phyloP scores from a whole-genome alignment of 768 basidiomycete genomes.

The Myochromella boudieri region DNA sequence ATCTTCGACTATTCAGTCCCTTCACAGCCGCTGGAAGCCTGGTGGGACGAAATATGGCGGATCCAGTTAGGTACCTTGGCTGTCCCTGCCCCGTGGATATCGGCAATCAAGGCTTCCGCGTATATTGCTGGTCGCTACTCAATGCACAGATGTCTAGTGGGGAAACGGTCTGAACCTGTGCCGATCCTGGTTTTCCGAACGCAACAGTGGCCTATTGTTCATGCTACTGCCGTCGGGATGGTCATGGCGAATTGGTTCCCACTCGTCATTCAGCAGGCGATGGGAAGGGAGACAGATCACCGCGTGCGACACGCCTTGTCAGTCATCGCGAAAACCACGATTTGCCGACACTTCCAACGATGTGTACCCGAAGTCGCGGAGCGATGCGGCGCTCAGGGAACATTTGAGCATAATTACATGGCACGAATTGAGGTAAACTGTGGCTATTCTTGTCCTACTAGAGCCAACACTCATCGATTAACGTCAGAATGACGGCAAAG shows the following conservation, averaged over 20 bases:
- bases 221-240: slow-evolving; percentile 49
- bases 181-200: slow-evolving; percentile 66
- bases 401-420: slow-evolving; percentile 65
- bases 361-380: slow-evolving; percentile 56
- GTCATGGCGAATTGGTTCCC: slow-evolving; percentile 53
- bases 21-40: slow-evolving; percentile 41
- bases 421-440: slow-evolving; percentile 56
- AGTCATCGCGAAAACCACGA: slow-evolving; percentile 54
- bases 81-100: slow-evolving; percentile 48
- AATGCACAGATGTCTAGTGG: slow-evolving; percentile 50
- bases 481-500: slow-evolving; percentile 46
- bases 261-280: slow-evolving; percentile 31
- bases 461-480: slow-evolving; percentile 12
- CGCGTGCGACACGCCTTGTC: slow-evolving; percentile 56
- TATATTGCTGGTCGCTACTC: slow-evolving; percentile 61
- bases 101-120: slow-evolving; percentile 51
- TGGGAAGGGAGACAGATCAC: slow-evolving; percentile 37
- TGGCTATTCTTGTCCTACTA: slow-evolving; percentile 8
- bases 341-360: slow-evolving; percentile 53
- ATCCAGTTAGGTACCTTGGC: slow-evolving; percentile 55
- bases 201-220: slow-evolving; percentile 59
- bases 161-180: slow-evolving; percentile 37
- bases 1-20: slow-evolving; percentile 39
- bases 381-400: slow-evolving; percentile 65
- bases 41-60: slow-evolving; percentile 58